These are phyloP conservation scores for Citrus inodora DNA, from an alignment of 345 rosid species.

Conservation along the genomic window DNA sequence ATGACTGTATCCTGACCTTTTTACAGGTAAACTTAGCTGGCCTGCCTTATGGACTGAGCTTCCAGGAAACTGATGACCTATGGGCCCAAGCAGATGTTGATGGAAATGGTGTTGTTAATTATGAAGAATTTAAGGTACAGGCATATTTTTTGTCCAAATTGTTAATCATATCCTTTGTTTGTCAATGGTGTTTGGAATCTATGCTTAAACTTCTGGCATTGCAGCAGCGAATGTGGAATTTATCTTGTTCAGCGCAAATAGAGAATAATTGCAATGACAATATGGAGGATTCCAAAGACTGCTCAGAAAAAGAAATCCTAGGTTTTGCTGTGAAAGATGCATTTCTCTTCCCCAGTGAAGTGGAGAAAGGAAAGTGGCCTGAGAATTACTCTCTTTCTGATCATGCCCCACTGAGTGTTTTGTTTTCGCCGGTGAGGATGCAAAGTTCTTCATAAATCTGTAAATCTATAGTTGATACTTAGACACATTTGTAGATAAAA, in stretches of 20 bases:
- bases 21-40: conserved; percentile 55
- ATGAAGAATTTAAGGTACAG: conserved; percentile 60
- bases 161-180: background rate
- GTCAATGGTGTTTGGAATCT: background rate
- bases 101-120: conserved; percentile 60
- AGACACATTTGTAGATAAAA: conserved; percentile 9
- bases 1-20: conserved; percentile 13
- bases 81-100: conserved; percentile 60
- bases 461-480: background rate
- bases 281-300: conserved; percentile 16
- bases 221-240: conserved; percentile 43
- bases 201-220: background rate
- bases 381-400: conserved; percentile 82
- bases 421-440: conserved; percentile 74
- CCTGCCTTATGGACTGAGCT: conserved; percentile 57
- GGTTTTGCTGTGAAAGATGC: conserved; percentile 80
- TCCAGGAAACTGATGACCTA: conserved; percentile 53
- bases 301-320: conserved; percentile 37
- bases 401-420: conserved; percentile 86
- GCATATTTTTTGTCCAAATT: background rate
- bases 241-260: conserved; percentile 21
- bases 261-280: conserved; percentile 25
- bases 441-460: conserved; percentile 42
- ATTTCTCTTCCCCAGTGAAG: conserved; percentile 77
- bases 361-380: conserved; percentile 90